Evolutionary conservation across 2,329 filamentous ascomycete genomes (phyloP), one percentile per base, ranked within the genome.

Genomic region (Bipolaris gigantea): DNA sequence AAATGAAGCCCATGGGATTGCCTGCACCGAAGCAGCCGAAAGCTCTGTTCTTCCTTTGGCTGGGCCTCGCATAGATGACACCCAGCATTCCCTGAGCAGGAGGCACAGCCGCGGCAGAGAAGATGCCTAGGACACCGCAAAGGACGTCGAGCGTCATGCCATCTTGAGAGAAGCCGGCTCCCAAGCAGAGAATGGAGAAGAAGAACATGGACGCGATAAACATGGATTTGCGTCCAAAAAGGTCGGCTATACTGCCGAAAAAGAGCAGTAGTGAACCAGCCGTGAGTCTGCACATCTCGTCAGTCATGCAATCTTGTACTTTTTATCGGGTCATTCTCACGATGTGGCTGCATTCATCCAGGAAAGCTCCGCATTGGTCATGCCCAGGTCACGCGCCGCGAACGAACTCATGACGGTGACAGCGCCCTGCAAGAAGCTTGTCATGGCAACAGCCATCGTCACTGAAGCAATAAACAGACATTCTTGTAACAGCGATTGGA

Each of bases 291-390:
- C 32, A 15, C 11, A 6, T 18, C 4, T 11, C 16, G 23, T 56
- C 16, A 48, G 32, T n/a, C 16, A 16, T 13, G 11, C 8, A 9
- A 49, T 6, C 38, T 39, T 25, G 16, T 27, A 11, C 10, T 30
- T 13, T 5, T 19, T 18, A 30, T 40, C 21, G 15, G 9, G 32
- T 32, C n/a, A 15, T 21, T 39, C 78, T 42, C 73, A 82, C 75
- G 83, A 82, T 35, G 82, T 79, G n/a, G 85, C 80, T 7, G 85
- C 85, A 42, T 79, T 80, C 56, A 89, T 85, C 86, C 86, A 89
- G 0, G 85, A 86, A 21, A 89, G 82, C 63, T 89, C 80, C 1
- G 85, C 83, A 42, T 82, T 83, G 2, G 80, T 83, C 85, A 89
- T 89, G 41, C 77, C 65, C 50, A 89, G 70, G 56, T 87, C 83